These are phyloP conservation scores for Mrakia hoshinonis DNA, from an alignment of 768 basidiomycete genomes.

Conservation along the genomic window DNA sequence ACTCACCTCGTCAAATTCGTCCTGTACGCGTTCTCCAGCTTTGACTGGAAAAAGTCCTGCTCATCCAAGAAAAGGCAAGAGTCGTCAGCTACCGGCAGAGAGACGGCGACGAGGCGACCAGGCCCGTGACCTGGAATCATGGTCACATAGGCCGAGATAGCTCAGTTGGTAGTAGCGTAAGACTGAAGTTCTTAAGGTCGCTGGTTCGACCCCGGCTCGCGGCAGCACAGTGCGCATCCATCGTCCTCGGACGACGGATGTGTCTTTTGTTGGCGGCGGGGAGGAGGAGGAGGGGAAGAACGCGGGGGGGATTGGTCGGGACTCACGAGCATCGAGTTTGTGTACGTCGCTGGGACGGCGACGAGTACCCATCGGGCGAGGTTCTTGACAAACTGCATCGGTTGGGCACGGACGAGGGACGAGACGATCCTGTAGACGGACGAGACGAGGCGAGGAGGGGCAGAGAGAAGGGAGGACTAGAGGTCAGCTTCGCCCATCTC, in stretches of 20 bases:
- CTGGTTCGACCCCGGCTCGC: background rate
- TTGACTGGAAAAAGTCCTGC: conserved; percentile 76
- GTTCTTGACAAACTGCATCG: conserved; percentile 67
- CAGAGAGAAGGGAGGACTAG: background rate
- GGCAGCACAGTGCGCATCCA: background rate
- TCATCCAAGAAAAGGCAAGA: background rate
- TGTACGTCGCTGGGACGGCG: conserved; percentile 73
- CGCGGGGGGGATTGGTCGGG: background rate
- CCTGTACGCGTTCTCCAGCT: conserved; percentile 48
- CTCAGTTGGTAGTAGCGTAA: conserved; percentile 12
- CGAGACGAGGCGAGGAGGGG: background rate
- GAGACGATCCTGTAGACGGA: conserved; percentile 67
- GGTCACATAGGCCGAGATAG: too few relatives aligned
- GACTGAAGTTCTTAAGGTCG: background rate
- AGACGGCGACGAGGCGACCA: too few relatives aligned
- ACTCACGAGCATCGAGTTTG: conserved; percentile 54
- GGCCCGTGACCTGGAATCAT: too few relatives aligned
- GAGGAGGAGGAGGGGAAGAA: background rate
- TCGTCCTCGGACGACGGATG: background rate
- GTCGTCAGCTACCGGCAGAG: too few relatives aligned
- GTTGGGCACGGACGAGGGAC: conserved; percentile 78
- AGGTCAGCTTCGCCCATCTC: background rate
- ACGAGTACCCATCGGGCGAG: conserved; percentile 84
- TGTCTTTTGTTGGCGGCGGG: background rate
- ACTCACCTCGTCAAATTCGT: conserved; percentile 27